Base-by-base conservation (phyloP, 2,329 filamentous ascomycete genomes). In the Plectosphaerella cucumerina region DNA sequence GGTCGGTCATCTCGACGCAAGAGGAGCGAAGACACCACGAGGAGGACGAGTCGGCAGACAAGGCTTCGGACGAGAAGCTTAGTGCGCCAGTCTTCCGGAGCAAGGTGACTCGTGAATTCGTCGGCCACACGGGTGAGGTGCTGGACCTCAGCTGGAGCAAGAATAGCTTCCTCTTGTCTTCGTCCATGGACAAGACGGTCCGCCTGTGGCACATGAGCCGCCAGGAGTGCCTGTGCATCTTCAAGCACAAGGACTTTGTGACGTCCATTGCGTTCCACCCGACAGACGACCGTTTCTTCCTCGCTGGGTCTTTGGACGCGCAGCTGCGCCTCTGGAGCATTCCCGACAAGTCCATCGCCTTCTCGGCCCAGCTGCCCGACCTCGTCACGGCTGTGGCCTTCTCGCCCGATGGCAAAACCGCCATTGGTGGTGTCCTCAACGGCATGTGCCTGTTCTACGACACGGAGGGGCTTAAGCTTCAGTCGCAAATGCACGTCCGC, bases 121-220 rank as follows among this genome's bases (percentile, higher is more conserved):
- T 80, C 49, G 92, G 91, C 5, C 94, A 99, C 64, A 86, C 83
- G 0, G 86, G 87, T 15, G 92, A 95, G 59, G 84, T 99, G 6
- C 72, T 99, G 57, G 93, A 96, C 64, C 68, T 99, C 53, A 96
- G 90, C 66, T 99, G 94, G 94, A 97, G 93, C 73, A 99, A 97
- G 77, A 99, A 99, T 70, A 96, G 96, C 66, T 99, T 99, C 60
- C 70, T 99, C 23, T 76, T 99, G 15, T 97, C 93, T 4, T 95
- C 92, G 0, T 96, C 92, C 0, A 97, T 97, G 91, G 94, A 99
- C 66, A 97, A 97, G 73, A 96, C 92, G 0, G 94, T 99, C 12
- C 82, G 90, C 14, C 70, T 99, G 45, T 99, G 94, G 93, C 94
- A 99, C 68, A 78, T 94, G 55, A 93, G 83, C 63, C 80, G 93